Evolutionary conservation across 192 early-diverging fungal species (phyloP).

Genomic region (Mortierella antarctica): DNA sequence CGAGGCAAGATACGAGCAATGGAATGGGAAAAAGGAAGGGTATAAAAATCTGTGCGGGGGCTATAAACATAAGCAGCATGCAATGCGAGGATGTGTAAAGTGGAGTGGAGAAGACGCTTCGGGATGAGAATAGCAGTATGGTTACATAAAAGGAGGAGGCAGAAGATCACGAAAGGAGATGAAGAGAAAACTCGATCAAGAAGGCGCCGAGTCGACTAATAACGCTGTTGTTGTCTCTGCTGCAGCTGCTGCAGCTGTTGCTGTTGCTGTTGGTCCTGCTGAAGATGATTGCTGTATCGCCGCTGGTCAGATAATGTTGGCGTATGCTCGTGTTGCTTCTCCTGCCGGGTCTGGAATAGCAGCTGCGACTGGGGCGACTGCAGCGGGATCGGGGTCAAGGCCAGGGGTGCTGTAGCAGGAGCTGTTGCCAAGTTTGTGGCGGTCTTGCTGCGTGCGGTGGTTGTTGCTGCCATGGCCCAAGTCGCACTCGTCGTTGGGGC

Average conservation of each 20-base stretch:
- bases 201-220: background rate
- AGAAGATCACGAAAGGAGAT: background rate
- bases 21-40: background rate
- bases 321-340: background rate
- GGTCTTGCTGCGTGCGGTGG: background rate
- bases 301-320: background rate
- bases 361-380: conserved; percentile 33
- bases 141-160: background rate
- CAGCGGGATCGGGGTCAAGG: conserved; percentile 27
- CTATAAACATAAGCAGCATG: too few relatives aligned
- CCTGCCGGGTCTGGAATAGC: background rate
- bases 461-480: background rate
- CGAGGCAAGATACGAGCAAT: background rate
- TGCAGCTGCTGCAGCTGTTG: background rate
- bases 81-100: too few relatives aligned
- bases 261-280: background rate
- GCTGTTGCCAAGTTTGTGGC: conserved; percentile 3
- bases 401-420: background rate
- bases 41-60: background rate
- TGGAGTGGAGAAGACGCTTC: too few relatives aligned
- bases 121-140: too few relatives aligned
- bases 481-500: conserved; percentile 13
- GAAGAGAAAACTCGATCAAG: background rate
- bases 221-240: too few relatives aligned
- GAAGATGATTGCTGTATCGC: background rate